Evolutionary conservation across 2,329 filamentous ascomycete genomes (phyloP), one percentile per base, ranked within the genome.

Genomic region (Calonectria leucothoes): DNA sequence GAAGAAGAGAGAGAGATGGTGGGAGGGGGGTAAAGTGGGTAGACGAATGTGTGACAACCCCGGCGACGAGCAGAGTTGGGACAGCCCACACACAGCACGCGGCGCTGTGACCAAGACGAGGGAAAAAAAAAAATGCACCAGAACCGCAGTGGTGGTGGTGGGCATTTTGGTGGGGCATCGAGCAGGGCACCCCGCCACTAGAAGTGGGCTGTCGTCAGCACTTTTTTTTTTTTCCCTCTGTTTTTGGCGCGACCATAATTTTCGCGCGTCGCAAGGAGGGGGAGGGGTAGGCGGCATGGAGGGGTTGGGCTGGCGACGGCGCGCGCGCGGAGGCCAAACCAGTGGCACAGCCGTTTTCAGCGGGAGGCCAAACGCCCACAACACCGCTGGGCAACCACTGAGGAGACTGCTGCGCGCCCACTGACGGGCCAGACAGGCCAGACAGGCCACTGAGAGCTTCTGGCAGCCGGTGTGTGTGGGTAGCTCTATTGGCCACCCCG

Each of bases 111-210:
- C 71, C 74, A 73, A 76, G 57, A 52, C 64, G 72, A 73, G 51
- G 37, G 66, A 77, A 80, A 80, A 82, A 80, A 82, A 80, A 79
- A 74, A 78, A 71, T 75, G 51, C 66, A 59, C 66, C 66, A 45
- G 27, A 39, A 61, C 55, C 23, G 29, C 57, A 68, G 49, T 77
- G 73, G 75, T 66, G 42, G 64, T 66, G 66, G 74, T 75, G 76
- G 70, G 71, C 75, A 67, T 71, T 64, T 37, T 49, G 35, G 70
- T 72, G 70, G 70, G 66, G 70, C 70, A 61, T 10, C 31, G 31
- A 52, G 55, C 59, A 59, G 59, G n/a, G 66, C 66, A 73, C 67
- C 61, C 71, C 67, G 51, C 71, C 55, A 68, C 55, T 63, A 57
- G 48, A 52, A 55, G 61, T 70, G 61, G 66, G 66, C 51, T 61